Evolutionary conservation across 129 eudicot species (phyloP), one percentile per base, ranked within the genome.

Genomic region (Arctium minus): DNA sequence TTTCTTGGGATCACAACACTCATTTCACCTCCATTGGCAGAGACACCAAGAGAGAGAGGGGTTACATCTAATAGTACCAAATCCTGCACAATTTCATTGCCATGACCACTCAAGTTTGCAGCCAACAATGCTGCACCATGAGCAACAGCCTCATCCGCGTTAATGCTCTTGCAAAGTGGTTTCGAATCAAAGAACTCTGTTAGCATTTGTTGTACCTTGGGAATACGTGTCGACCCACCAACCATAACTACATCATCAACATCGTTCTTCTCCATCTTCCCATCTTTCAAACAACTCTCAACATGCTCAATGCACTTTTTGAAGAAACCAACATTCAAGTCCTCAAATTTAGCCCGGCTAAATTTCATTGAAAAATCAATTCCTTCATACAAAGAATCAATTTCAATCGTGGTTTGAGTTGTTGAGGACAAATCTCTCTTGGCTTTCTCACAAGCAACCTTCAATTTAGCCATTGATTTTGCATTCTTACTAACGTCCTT

Each of bases 31-130:
- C 27, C 27, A 82, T 17, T 22, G 27, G 27, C 27, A 22, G 27
- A 22, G 27, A 22, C 27, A 0, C 86, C 86, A 62, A 81, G 83
- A 36, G 83, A 80, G 8, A 79, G 83, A 70, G 83, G 83, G 6
- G 83, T 79, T 0, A 44, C 27, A 62, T 62, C 69, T 17, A 17
- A 62, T 4, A 62, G 69, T 9, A 44, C 3, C 69, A 62, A 62
- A 17, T 62, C 69, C 2, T 62, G 30, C 9, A 62, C 69, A n/a
- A 2, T n/a, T 6, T 62, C 1, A 62, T 17, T 1, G 69, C 69
- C 69, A n/a, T 17, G n/a, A n/a, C 69, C 69, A 3, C 9, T 15
- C 30, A 62, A 62, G 69, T 62, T 62, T 4, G 30, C 69, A 62
- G 69, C 69, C 69, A 62, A 6, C 9, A 62, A 17, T 22, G 69